These are phyloP conservation scores for Saccharum hybrid DNA, from an alignment of 202 grass and related monocot genomes.

Conservation along the genomic window DNA sequence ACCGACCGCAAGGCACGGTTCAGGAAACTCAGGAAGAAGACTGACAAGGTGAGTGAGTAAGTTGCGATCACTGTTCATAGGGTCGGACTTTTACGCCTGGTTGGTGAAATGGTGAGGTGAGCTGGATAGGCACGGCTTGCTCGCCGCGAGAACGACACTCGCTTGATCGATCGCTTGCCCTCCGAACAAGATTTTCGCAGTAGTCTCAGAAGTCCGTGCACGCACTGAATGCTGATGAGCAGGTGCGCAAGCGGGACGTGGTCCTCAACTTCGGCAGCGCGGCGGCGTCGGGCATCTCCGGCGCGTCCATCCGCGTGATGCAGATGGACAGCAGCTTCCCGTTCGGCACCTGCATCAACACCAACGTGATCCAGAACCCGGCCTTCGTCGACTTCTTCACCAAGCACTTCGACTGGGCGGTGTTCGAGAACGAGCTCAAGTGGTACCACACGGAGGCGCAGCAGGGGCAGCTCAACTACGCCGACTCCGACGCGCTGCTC, in stretches of 20 bases:
- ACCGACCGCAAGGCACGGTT: conserved; percentile 59
- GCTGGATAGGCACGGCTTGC: neutral
- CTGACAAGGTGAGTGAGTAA: conserved; percentile 61
- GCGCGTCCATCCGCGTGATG: conserved; percentile 50
- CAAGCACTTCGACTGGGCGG: conserved; percentile 77
- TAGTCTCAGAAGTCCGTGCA: neutral
- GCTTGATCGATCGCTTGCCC: neutral
- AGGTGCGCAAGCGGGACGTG: conserved; percentile 69
- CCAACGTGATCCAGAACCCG: conserved; percentile 57
- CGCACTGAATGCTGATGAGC: neutral
- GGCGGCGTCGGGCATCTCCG: conserved; percentile 19
- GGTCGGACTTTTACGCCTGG: neutral
- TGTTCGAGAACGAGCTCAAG: conserved; percentile 96
- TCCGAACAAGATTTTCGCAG: neutral
- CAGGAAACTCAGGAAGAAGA: conserved; percentile 59
- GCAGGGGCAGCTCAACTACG: conserved; percentile 68
- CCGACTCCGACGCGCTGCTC: conserved; percentile 66
- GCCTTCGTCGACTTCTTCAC: conserved; percentile 68
- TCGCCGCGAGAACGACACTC: conserved; percentile 4
- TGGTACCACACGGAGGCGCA: conserved; percentile 81
- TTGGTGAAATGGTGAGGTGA: neutral
- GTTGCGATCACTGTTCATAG: neutral
- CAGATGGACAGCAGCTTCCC: conserved; percentile 77
- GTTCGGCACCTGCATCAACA: conserved; percentile 64
- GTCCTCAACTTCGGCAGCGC: conserved; percentile 52